Conservation (phyloP, 202 grass and related monocot species). For the Schoenoplectus tabernaemontani region DNA sequence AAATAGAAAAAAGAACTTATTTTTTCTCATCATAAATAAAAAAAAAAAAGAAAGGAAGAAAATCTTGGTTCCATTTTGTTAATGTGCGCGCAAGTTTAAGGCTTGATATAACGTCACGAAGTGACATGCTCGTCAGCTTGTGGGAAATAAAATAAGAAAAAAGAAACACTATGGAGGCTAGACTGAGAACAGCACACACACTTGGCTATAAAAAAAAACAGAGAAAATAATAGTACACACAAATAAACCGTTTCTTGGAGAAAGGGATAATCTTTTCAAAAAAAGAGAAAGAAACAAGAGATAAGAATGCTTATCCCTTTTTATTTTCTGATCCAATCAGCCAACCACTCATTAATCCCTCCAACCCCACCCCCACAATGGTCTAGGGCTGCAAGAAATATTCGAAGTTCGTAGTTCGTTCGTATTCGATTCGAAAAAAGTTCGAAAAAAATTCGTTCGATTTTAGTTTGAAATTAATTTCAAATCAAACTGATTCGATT, state of each 20-base stretch:
- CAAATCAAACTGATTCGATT: too few relatives aligned
- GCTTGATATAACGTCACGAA: neutral
- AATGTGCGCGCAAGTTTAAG: neutral
- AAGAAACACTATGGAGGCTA: neutral
- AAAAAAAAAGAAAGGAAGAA: neutral
- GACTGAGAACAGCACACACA: neutral
- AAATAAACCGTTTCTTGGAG: neutral
- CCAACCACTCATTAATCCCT: slow-evolving; percentile 20
- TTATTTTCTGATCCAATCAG: slow-evolving; percentile 12
- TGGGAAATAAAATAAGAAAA: neutral
- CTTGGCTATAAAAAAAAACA: too few relatives aligned
- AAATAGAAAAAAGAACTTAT: neutral
- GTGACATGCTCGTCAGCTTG: neutral
- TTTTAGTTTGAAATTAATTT: too few relatives aligned
- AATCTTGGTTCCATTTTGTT: neutral
- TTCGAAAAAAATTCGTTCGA: too few relatives aligned
- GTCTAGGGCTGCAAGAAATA: too few relatives aligned
- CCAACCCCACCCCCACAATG: slow-evolving; percentile 9
- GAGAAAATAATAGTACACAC: neutral
- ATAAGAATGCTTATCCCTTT: slow-evolving; percentile 27
- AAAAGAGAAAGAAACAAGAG: neutral
- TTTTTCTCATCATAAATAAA: neutral
- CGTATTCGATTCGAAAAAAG: too few relatives aligned
- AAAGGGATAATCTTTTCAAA: neutral
- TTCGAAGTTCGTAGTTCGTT: too few relatives aligned